Evolutionary conservation across 768 basidiomycete species (phyloP), one percentile per base, ranked within the genome.

Genomic region (Phylloporus scabripes): DNA sequence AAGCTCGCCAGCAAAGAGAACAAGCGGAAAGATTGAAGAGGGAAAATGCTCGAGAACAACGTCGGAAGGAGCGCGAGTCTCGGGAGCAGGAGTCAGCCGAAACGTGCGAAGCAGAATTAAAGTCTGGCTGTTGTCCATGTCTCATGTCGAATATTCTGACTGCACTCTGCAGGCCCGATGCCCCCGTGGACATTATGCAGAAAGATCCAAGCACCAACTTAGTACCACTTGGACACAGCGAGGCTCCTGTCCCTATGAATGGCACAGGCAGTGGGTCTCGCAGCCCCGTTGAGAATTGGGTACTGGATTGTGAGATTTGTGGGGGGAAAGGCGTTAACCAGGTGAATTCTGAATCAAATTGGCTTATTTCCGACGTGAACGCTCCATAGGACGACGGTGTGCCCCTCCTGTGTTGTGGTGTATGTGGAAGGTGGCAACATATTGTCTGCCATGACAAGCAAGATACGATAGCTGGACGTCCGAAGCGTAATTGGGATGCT

Each of bases 341-440:
- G 56, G 92, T 91, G 55, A 52, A 81, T 71, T 44, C 18, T 23
- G 47, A 9, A 38, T 29, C 34, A n/a, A 34, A 11, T 34, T 34
- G 14, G 32, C 10, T n/a, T 18, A 33, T 18, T 33, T 9, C 57
- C 36, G 34, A 58, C 42, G 36, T 41, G 53, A 55, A 45, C 36
- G 24, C 49, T 34, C 26, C 33, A 9, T 52, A 93, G 92, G 88
- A 92, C 52, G 90, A 91, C 52, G 86, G 83, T 10, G 70, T 74
- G 10, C 82, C 87, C 3, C 76, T 95, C 70, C 79, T 92, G 62
- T 90, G 81, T 32, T 96, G 93, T 60, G 88, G 87, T 20, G 62
- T 68, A 24, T 96, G 93, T 65, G 77, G 75, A 12, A 82, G 82
- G 64, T 96, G 92, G 93, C 93, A 95, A 58, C 93, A 96, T 59